Evolutionary conservation across 441 rosid genomes (phyloP).

Genomic region (Pelargonium cotyledonis): DNA sequence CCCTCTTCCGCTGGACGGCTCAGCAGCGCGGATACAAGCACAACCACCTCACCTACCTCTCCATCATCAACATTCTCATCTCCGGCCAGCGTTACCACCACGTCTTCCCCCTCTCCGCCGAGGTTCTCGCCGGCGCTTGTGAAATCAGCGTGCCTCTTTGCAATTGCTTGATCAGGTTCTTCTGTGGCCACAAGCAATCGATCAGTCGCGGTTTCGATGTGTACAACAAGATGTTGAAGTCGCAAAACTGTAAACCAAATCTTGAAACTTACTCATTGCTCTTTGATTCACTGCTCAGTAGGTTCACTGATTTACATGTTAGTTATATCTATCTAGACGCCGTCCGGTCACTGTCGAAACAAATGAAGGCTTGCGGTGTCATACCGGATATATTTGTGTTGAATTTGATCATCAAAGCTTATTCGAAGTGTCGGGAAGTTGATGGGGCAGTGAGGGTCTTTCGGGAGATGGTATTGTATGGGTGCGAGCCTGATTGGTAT

Average conservation of each 20-base stretch:
- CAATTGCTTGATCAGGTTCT: conserved; percentile 62
- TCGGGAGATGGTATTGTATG: conserved; percentile 71
- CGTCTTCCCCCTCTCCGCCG: conserved; percentile 62
- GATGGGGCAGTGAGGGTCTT: conserved; percentile 69
- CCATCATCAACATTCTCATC: conserved; percentile 48
- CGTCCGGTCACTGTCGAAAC: conserved; percentile 60
- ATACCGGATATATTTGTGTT: conserved; percentile 73
- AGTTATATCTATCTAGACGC: conserved; percentile 70
- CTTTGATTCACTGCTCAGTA: conserved; percentile 53
- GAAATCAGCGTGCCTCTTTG: conserved; percentile 55
- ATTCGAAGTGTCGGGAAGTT: conserved; percentile 55
- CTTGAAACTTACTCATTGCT: conserved; percentile 63
- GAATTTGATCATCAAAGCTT: conserved; percentile 83
- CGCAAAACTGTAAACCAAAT: conserved; percentile 59
- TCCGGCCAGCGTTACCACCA: conserved; percentile 54
- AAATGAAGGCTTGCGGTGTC: conserved; percentile 74
- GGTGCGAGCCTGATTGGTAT: conserved; percentile 64
- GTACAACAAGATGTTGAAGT: conserved; percentile 65
- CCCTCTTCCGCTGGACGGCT: conserved; percentile 86
- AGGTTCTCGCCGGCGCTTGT: conserved; percentile 78
- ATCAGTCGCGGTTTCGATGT: conserved; percentile 75
- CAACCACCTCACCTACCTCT: conserved; percentile 52
- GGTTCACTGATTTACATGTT: conserved; percentile 60
- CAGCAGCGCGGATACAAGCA: conserved; percentile 67
- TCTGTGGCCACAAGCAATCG: conserved; percentile 63